phyloP scores from a whole-genome alignment of 805 yeast genomes.

The Ogataea pini region DNA sequence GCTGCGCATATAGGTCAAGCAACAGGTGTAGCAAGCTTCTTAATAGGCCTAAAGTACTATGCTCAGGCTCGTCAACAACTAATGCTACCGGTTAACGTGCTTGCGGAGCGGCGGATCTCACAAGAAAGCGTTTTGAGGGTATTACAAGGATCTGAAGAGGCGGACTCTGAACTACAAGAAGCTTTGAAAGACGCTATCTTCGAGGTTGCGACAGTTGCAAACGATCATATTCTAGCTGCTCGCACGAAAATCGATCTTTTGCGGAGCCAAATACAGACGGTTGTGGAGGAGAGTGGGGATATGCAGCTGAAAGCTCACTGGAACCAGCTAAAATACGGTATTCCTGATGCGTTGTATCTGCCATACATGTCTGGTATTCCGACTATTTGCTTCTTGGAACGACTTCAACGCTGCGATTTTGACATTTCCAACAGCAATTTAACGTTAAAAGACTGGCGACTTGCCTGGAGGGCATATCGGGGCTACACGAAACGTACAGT shows the following conservation, averaged over 20 bases:
- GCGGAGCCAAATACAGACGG: slow-evolving; percentile 37
- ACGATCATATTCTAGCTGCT: slow-evolving; percentile 77
- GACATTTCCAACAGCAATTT: slow-evolving; percentile 52
- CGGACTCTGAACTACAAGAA: slow-evolving; percentile 25
- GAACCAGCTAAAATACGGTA: slow-evolving; percentile 42
- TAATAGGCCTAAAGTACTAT: slow-evolving; percentile 61
- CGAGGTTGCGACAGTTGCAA: slow-evolving; percentile 72
- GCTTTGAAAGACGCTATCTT: slow-evolving; percentile 59
- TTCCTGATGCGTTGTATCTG: slow-evolving; percentile 65
- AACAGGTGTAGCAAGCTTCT: slow-evolving; percentile 63
- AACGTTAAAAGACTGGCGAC: slow-evolving; percentile 58
- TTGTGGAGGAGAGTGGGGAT: slow-evolving; percentile 28
- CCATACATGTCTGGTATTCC: slow-evolving; percentile 74
- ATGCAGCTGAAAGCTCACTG: slow-evolving; percentile 14
- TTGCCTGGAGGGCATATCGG: slow-evolving; percentile 61
- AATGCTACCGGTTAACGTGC: slow-evolving; percentile 61
- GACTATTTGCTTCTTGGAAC: slow-evolving; percentile 57
- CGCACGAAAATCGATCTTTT: slow-evolving; percentile 50
- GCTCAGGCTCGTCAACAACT: slow-evolving; percentile 51
- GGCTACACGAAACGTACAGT: slow-evolving; percentile 33
- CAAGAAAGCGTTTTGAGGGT: slow-evolving; percentile 63
- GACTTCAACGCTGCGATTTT: slow-evolving; percentile 63
- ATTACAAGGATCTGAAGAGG: slow-evolving; percentile 43
- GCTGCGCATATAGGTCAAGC: slow-evolving; percentile 86
- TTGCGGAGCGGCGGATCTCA: slow-evolving; percentile 54